phyloP scores from a whole-genome alignment of 495 filamentous ascomycete species.

The Entonaema liquescens region DNA sequence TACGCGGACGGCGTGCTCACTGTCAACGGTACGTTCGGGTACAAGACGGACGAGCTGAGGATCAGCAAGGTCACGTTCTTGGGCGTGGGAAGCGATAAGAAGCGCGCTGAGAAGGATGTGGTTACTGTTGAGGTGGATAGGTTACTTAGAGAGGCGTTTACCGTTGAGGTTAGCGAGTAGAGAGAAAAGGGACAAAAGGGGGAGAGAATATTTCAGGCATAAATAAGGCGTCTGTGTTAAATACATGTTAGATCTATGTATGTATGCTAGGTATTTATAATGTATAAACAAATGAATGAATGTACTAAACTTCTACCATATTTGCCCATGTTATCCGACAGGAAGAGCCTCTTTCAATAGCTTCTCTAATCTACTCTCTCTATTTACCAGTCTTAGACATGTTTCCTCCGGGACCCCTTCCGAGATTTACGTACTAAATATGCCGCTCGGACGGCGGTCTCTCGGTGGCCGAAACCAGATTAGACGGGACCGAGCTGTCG shows the following conservation, averaged over 20 bases:
- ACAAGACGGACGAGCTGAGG: slow-evolving; percentile 52
- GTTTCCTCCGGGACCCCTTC: neutral
- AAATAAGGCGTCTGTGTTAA: slow-evolving; percentile 6
- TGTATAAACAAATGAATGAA: neutral
- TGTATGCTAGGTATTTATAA: neutral
- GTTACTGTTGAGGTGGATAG: slow-evolving; percentile 28
- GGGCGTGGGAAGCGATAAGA: slow-evolving; percentile 42
- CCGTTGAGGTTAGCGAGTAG: slow-evolving; percentile 24
- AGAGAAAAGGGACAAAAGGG: slow-evolving; percentile 11
- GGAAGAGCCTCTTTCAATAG: too few relatives aligned
- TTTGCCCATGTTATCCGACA: too few relatives aligned
- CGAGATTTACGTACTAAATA: neutral
- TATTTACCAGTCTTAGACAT: too few relatives aligned
- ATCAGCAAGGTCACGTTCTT: slow-evolving; percentile 67
- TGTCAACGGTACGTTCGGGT: slow-evolving; percentile 64
- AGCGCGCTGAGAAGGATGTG: slow-evolving; percentile 12
- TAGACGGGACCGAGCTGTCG: neutral
- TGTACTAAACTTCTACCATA: too few relatives aligned
- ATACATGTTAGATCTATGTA: slow-evolving; percentile 24
- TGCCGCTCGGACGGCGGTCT: neutral
- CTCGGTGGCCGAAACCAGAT: slow-evolving; percentile 8
- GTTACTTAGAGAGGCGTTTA: slow-evolving; percentile 34
- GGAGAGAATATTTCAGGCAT: neutral
- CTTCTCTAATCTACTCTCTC: too few relatives aligned
- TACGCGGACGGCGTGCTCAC: slow-evolving; percentile 61